Percentiles rank a stretch among this genome's conserved stretches.
phyloP scores from a whole-genome alignment of 2,329 filamentous ascomycete genomes.

The Botrytis sinoallii region DNA sequence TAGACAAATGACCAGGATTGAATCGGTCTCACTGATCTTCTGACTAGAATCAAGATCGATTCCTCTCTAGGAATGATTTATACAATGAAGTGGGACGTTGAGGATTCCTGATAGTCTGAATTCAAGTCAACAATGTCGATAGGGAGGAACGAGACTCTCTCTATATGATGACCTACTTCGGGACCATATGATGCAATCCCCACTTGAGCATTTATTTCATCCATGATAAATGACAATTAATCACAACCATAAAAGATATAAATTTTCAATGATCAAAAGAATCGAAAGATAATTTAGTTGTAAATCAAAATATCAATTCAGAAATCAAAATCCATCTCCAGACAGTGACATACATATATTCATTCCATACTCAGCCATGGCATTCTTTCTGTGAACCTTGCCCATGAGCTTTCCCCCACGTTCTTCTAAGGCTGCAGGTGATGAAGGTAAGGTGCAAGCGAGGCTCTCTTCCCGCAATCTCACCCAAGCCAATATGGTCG shows the following conservation, averaged over 20 bases:
- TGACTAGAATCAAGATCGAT: background rate
- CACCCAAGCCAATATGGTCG: conserved; percentile 10
- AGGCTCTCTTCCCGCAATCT: conserved; percentile 16
- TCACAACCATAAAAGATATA: background rate
- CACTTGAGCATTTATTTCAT: background rate
- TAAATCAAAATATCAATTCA: background rate
- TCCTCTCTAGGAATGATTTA: too few species aligned
- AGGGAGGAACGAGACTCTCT: background rate
- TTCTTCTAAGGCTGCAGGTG: conserved; percentile 21
- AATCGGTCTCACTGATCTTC: background rate
- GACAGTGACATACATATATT: background rate
- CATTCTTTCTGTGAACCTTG: background rate
- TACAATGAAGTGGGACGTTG: background rate
- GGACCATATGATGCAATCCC: conserved; percentile 1
- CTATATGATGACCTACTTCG: background rate
- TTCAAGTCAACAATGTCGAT: background rate
- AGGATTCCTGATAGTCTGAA: background rate
- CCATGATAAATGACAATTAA: background rate
- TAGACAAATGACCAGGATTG: background rate
- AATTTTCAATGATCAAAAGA: background rate
- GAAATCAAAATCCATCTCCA: background rate
- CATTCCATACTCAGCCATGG: background rate
- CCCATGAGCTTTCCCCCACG: conserved; percentile 18
- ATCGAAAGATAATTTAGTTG: background rate
- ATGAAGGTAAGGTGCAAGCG: conserved; percentile 19